Evolutionary conservation across 1,284 basidiomycete genomes (phyloP).

Genomic region (Peniophora sp.): DNA sequence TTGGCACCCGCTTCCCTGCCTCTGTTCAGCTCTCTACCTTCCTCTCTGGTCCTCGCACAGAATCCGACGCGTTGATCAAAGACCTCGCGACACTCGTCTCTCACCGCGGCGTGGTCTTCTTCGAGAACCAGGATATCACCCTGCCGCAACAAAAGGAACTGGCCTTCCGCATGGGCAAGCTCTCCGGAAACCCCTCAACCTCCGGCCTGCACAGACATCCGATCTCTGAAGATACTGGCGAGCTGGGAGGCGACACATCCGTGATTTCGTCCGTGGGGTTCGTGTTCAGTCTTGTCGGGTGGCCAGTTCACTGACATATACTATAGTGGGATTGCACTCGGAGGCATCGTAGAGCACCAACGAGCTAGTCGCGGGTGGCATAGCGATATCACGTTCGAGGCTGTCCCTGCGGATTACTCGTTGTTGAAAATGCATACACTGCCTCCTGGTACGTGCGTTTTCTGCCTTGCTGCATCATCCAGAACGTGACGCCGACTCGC

Average conservation of each 20-base stretch:
- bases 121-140: constrained; percentile 47
- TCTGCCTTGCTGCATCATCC: constrained; percentile 9
- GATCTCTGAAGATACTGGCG: constrained; percentile 42
- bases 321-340: constrained; percentile 31
- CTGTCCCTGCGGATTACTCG: constrained; percentile 59
- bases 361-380: constrained; percentile 42
- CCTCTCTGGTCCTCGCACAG: constrained; percentile 23
- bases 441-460: constrained; percentile 33
- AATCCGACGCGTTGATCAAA: constrained; percentile 33
- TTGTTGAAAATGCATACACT: constrained; percentile 54
- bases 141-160: constrained; percentile 37
- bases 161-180: constrained; percentile 40
- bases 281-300: constrained; percentile 4
- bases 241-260: constrained; percentile 40
- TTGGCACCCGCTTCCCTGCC: constrained; percentile 30
- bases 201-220: constrained; percentile 61
- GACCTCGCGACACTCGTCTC: constrained; percentile 52
- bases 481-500: constrained; percentile 5
- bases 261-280: constrained; percentile 37
- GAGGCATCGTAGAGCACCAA: constrained; percentile 19
- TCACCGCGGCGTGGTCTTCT: constrained; percentile 68
- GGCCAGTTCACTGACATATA: not conserved
- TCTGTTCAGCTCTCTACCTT: constrained; percentile 30
- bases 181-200: constrained; percentile 48
- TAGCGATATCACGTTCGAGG: constrained; percentile 67